Conservation (phyloP, 148 eudicot species). For the Diospyros lotus region DNA sequence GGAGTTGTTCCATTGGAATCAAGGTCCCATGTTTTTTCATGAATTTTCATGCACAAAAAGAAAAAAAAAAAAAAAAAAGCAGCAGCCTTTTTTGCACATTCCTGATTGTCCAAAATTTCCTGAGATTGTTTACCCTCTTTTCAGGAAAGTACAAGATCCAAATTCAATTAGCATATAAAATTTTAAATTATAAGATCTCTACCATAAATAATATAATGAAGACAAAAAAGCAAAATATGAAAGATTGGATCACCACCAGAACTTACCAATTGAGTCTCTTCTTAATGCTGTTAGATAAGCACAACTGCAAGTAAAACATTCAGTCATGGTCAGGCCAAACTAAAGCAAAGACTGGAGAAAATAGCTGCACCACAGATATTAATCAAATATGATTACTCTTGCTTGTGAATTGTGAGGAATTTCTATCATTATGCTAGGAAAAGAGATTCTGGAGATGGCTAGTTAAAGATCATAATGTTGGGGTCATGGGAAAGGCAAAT, state of each 20-base stretch:
- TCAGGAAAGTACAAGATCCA: not conserved
- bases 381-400: not conserved
- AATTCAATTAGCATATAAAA: not conserved
- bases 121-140: not conserved
- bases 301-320: conserved; percentile 63
- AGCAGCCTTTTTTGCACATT: too few species aligned
- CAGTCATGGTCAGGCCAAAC: not conserved
- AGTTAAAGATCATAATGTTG: not conserved
- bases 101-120: not conserved
- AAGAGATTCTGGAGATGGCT: not conserved
- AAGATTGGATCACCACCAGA: not conserved
- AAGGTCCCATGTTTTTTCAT: too few species aligned
- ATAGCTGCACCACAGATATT: not conserved
- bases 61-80: too few species aligned
- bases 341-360: not conserved
- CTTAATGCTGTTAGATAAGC: conserved; percentile 92
- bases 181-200: not conserved
- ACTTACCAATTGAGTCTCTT: conserved; percentile 93
- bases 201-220: not conserved
- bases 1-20: too few species aligned
- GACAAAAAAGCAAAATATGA: not conserved
- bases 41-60: too few species aligned
- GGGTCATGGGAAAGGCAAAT: too few species aligned
- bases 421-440: not conserved
- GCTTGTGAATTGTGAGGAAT: not conserved